Base-by-base conservation (phyloP, 805 yeast species). In the Brettanomyces bruxellensis region DNA sequence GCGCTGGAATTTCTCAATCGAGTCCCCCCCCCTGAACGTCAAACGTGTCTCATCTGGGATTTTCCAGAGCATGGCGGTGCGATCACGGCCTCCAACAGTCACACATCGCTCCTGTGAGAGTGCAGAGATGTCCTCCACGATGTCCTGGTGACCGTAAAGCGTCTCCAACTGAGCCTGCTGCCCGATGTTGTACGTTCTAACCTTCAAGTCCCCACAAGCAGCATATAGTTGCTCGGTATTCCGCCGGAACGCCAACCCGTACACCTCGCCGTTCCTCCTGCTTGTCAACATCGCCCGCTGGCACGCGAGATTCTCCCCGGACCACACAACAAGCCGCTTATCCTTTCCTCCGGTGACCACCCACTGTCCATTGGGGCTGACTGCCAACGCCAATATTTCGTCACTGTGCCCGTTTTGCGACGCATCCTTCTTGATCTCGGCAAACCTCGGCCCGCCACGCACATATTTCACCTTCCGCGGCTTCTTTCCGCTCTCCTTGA, bases 21-120 rank as follows among this genome's bases (percentile, higher is more conserved):
- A 66, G 58, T 88, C 96, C 48, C 95, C 95, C 50, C 95, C 96
- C 60, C 96, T 77, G 64, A 91, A 91, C 0, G 96, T 89, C 57
- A 93, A 75, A 60, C 97, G 79, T 1, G 95, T 81, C 67, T 93
- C 99, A 57, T 93, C 99, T 25, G 95, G 79, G 53, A 93, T 88
- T 63, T 93, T 93, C 99, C 99, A 93, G 56, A 86, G 71, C 83
- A 95, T 84, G 8, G 91, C 96, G 4, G 96, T 86, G 57, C 95
- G 81, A 66, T 93, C 99, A 56, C 98, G 79, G 3, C 95, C 75
- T 14, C 99, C 99, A 32, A 91, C 98, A 25, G 95, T 87, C 14
- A 93, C 90, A 70, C 99, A 93, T 48, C 96, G 79, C 60, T 93
- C 98, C 63, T 81, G 81, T 8, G 78, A 77, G 50, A 93, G 69